Evolutionary conservation across 306 rosid genomes (phyloP).

Genomic region (Trichosanthes cucumerina): DNA sequence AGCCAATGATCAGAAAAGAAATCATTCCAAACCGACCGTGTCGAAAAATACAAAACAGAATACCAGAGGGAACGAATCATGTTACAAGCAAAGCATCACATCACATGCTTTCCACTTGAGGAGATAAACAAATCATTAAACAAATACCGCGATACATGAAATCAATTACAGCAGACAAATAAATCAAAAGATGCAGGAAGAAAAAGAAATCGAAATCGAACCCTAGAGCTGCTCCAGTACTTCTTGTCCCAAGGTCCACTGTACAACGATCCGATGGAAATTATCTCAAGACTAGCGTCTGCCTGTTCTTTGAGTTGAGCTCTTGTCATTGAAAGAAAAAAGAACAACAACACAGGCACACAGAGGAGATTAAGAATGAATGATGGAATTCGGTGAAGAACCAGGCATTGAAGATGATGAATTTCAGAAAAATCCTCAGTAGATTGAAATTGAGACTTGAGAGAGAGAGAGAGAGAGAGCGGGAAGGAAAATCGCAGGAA

Average conservation of each 20-base stretch:
- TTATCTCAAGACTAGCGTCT: constrained; percentile 45
- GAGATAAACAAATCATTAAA: neutral
- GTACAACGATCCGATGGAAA: constrained; percentile 70
- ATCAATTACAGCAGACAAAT: neutral
- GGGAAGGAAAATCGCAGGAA: neutral
- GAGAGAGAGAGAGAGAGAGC: neutral
- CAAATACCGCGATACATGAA: neutral
- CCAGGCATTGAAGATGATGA: neutral
- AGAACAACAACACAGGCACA: neutral
- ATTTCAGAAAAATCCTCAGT: neutral
- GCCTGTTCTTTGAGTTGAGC: constrained; percentile 16
- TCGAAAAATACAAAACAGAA: neutral
- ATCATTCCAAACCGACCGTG: neutral
- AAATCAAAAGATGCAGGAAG: neutral
- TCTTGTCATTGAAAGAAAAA: constrained; percentile 18
- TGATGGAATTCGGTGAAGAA: neutral
- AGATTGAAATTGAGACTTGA: neutral
- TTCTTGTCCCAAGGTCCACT: constrained; percentile 76
- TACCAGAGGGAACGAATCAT: neutral
- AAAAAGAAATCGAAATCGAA: constrained; percentile 21
- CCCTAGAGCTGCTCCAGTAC: constrained; percentile 95
- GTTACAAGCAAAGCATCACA: neutral
- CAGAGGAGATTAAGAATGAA: neutral
- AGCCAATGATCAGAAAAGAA: neutral
- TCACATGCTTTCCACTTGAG: neutral